Evolutionary conservation across 805 yeast genomes (phyloP), one percentile per base, ranked within the genome.

Genomic region (Lipomyces japonicus): DNA sequence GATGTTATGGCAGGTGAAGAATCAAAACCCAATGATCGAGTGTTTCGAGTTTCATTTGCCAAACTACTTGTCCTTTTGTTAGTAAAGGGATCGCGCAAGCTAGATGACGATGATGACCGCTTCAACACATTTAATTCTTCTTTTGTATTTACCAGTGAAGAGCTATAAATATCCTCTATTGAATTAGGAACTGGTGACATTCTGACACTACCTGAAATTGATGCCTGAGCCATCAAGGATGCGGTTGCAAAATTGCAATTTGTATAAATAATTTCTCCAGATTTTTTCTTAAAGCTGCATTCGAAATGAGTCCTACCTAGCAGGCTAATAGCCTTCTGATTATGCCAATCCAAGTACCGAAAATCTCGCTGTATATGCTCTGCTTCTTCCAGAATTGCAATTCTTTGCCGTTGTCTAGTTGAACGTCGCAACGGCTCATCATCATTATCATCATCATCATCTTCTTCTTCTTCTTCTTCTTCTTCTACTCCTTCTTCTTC

Each of bases 221-320:
- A 21, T 18, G 47, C 25, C 18, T 35, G 38, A 10, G 48, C 45
- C 9, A 44, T 48, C 2, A 42, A 50, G 4, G 47, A 39, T 2
- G 42, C 42, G 12, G 55, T 44, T 3, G 51, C 55, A 30, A 47
- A 51, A n/a, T 24, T 42, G 28, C 19, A 19, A 4, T 35, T 30
- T 16, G 32, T 43, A 12, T 40, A 22, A n/a, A 47, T 21, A 16
- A 47, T 21, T 9, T 47, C 55, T 6, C 49, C 49, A 9, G 48
- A 25, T 26, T 49, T 52, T 19, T 30, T 41, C 42, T 49, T 49
- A 39, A 45, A 48, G 3, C 44, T 44, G 3, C 46, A 14, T 38
- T 52, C 57, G 31, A 41, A 52, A 41, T 52, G 57, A 6, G 57
- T 44, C 18, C 40, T 42, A 16, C 57, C 57, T 3, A 41, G n/a